Conservation (phyloP, 768 basidiomycete genomes). For the Sarcomyxa edulis region DNA sequence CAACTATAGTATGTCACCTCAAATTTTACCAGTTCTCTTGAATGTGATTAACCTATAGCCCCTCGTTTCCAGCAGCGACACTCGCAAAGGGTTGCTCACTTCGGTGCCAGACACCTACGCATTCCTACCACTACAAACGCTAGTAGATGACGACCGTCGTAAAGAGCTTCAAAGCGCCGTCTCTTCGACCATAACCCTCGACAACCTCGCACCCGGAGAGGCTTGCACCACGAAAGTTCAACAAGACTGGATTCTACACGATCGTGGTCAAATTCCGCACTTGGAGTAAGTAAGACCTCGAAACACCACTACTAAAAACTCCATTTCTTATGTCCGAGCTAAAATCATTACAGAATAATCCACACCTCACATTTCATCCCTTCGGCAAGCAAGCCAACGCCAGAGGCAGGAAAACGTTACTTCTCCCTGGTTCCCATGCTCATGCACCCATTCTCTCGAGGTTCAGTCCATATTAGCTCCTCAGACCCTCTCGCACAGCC, state of each 20-base stretch:
- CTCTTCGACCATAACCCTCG: no score
- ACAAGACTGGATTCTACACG: no score
- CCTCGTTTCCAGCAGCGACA: no score
- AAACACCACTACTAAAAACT: no score
- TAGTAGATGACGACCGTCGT: no score
- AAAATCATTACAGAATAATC: no score
- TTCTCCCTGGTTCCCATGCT: constrained; percentile 13
- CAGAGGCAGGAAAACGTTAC: constrained; percentile 17
- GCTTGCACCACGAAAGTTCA: not conserved
- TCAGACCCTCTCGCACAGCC: constrained; percentile 12
- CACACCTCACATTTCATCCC: constrained; percentile 10
- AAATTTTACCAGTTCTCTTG: no score
- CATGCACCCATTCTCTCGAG: constrained; percentile 32
- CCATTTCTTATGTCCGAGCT: no score
- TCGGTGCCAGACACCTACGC: constrained; percentile 9
- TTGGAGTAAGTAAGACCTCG: constrained; percentile 12
- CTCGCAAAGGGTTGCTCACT: no score
- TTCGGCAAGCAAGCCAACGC: not conserved
- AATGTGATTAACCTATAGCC: no score
- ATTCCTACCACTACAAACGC: constrained; percentile 9
- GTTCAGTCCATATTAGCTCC: constrained; percentile 26
- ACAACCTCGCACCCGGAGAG: no score
- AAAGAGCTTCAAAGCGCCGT: no score
- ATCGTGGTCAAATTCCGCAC: constrained; percentile 7
- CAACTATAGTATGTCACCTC: constrained; percentile 10